Evolutionary conservation across 2,329 filamentous ascomycete genomes (phyloP), one percentile per base, ranked within the genome.

Genomic region (Endothia cerciana): DNA sequence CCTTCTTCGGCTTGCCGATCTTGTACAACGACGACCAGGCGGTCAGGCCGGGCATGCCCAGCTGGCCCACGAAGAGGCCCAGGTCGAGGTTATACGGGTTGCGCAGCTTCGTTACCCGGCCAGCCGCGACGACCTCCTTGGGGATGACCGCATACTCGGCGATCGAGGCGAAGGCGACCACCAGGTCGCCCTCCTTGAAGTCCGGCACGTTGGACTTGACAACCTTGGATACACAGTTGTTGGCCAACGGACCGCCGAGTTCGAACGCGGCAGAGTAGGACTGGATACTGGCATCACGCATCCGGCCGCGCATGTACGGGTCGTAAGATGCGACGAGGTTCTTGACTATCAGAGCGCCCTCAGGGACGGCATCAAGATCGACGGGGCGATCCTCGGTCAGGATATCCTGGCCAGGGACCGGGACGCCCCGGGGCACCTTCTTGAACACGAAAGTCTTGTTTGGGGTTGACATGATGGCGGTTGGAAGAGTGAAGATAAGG

Each of bases 381-480:
- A 94, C 88, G 25, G 86, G 82, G 67, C 85, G 84, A 70, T 84
- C 78, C 77, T 95, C 90, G 67, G 93, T 74, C 28, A 78, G 80
- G 64, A 97, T 81, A 77, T 96, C 81, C 77, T 94, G 79, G 58
- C 91, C 92, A 2, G 87, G 77, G 41, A 91, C 85, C 25, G 92
- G 92, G 74, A 85, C 82, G 65, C 86, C 90, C 60, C 80, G 76
- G 57, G 92, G 92, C 68, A 89, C 72, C 71, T 87, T 80, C 74
- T 90, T 92, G 85, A 89, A 94, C 76, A 93, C 82, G 72, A 95
- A 79, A 47, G 83, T 86, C 81, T 92, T 93, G 87, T 94, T 95
- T 47, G 67, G 55, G 59, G 77, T 72, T 17, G 75, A 73, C 79
- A 80, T 80, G 38, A 38, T 68, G 53, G 65, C 76, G 47, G 80